phyloP scores from a whole-genome alignment of 164 flowering plant genomes.

The Umbilicus rupestris region DNA sequence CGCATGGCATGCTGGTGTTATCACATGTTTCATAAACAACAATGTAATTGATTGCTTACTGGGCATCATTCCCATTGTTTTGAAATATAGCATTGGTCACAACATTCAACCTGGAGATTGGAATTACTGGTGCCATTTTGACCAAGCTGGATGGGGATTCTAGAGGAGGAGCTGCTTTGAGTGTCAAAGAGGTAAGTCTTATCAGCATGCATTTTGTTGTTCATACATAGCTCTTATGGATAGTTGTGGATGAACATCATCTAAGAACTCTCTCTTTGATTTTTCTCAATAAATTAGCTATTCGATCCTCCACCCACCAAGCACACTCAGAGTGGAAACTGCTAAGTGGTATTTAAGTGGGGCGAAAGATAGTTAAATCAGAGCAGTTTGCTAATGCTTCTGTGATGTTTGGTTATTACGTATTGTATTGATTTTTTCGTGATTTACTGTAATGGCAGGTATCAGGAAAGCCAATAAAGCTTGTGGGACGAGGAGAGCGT shows the following conservation, averaged over 20 bases:
- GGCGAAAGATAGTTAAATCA: neutral
- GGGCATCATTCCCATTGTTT: constrained; percentile 1
- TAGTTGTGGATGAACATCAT: neutral
- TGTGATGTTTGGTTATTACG: neutral
- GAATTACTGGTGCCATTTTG: constrained; percentile 94
- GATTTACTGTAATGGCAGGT: constrained; percentile 37
- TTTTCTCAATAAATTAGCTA: neutral
- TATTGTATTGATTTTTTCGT: neutral
- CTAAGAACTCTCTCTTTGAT: neutral
- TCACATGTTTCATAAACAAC: neutral
- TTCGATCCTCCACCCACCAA: neutral
- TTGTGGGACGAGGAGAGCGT: constrained; percentile 95
- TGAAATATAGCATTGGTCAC: constrained; percentile 68
- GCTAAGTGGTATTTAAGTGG: neutral
- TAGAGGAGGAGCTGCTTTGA: constrained; percentile 97
- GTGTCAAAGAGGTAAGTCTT: constrained; percentile 78
- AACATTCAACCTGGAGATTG: constrained; percentile 90
- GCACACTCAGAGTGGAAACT: neutral
- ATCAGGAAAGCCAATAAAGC: constrained; percentile 96
- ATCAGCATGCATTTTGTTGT: neutral
- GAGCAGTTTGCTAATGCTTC: neutral
- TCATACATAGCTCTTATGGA: neutral
- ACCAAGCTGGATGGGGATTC: constrained; percentile 99
- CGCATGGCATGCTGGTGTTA: neutral
- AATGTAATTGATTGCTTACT: neutral